Conservation (phyloP, 139 green algal genomes). For the Chlorella ohadii region DNA sequence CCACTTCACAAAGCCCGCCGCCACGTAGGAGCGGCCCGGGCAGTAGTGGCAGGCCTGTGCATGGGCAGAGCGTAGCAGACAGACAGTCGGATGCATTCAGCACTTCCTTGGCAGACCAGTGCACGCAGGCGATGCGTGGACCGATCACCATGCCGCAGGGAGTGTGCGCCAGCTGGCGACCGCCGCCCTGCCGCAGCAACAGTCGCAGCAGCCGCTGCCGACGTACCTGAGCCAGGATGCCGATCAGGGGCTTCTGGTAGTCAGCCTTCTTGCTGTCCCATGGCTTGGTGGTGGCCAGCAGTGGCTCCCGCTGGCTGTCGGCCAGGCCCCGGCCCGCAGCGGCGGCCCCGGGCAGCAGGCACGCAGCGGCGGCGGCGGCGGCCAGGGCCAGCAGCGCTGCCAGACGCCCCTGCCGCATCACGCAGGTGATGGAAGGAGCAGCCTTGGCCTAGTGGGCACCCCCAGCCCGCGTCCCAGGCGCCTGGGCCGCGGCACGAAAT, state of each 20-base stretch:
- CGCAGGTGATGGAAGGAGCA: background rate
- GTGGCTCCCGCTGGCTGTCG: no score
- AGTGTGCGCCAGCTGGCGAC: background rate
- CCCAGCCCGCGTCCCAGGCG: background rate
- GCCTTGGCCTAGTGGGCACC: background rate
- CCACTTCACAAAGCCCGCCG: slow-evolving; percentile 81
- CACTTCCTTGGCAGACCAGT: no score
- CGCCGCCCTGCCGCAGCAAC: background rate
- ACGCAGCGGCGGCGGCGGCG: background rate
- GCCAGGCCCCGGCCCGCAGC: background rate
- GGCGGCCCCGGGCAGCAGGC: background rate
- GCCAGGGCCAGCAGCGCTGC: background rate
- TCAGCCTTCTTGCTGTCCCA: slow-evolving; percentile 31
- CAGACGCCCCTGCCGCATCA: background rate
- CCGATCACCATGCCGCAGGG: no score
- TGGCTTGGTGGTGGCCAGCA: background rate
- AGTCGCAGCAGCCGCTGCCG: no score
- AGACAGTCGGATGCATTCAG: no score
- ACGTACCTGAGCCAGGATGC: slow-evolving; percentile 66
- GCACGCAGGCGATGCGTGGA: no score
- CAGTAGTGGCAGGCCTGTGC: slow-evolving; percentile 71
- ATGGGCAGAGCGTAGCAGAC: background rate
- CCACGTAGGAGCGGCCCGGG: slow-evolving; percentile 66
- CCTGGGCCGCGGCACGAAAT: background rate
- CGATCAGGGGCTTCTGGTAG: slow-evolving; percentile 70